These are phyloP conservation scores for Aspergillus carlsbadensis DNA, from an alignment of 495 filamentous ascomycete species.

Conservation along the genomic window DNA sequence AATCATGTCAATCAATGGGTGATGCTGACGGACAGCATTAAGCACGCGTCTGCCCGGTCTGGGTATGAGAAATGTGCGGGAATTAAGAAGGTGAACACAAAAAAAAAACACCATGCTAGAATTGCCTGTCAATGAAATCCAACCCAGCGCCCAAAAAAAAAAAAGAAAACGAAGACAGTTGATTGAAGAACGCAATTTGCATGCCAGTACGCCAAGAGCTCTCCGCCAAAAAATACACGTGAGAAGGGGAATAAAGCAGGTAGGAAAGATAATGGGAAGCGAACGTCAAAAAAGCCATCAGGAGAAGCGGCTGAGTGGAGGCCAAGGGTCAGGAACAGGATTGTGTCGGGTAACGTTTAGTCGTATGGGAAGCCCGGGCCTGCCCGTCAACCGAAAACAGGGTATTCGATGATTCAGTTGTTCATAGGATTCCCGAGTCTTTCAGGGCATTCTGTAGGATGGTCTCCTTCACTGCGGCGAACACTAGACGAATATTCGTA, in stretches of 20 bases:
- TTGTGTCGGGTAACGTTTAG: neutral
- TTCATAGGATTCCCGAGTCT: slow-evolving; percentile 90
- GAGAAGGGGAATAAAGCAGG: slow-evolving; percentile 18
- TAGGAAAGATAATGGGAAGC: slow-evolving; percentile 20
- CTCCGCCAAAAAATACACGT: slow-evolving; percentile 29
- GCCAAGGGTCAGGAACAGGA: neutral
- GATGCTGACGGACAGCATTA: slow-evolving; percentile 17
- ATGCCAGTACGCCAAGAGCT: slow-evolving; percentile 36
- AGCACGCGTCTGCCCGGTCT: slow-evolving; percentile 11
- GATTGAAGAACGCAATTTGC: slow-evolving; percentile 20
- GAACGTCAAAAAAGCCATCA: slow-evolving; percentile 12
- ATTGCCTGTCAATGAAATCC: slow-evolving; percentile 24
- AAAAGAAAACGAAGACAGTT: slow-evolving; percentile 24
- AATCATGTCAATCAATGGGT: slow-evolving; percentile 12
- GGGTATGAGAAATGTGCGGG: neutral
- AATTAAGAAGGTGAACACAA: slow-evolving; percentile 7
- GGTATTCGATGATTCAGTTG: neutral
- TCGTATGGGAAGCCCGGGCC: neutral
- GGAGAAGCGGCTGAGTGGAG: slow-evolving; percentile 6
- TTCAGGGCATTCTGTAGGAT: slow-evolving; percentile 97
- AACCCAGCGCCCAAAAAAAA: slow-evolving; percentile 36
- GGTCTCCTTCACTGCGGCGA: slow-evolving; percentile 97
- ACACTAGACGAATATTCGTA: slow-evolving; percentile 95
- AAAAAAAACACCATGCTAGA: slow-evolving; percentile 20
- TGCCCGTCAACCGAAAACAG: neutral